Percentiles rank a stretch among this genome's conserved stretches.
Evolutionary conservation across 805 yeast genomes (phyloP).

Genomic region (Ogataea wickerhamii): DNA sequence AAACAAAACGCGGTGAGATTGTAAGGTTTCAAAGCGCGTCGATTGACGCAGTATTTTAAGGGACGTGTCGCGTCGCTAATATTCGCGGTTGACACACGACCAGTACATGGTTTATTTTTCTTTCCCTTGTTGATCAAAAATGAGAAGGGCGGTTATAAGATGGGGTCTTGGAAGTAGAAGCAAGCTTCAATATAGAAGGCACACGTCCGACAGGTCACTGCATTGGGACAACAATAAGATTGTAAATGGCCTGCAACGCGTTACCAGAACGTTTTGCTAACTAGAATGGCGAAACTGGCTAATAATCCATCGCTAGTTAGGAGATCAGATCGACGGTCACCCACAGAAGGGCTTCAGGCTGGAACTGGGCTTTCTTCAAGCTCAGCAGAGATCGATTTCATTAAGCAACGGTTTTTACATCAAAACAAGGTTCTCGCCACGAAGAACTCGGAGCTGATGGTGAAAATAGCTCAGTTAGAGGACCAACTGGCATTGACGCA

Average conservation of each 20-base stretch:
- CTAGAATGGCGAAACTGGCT: conserved; percentile 23
- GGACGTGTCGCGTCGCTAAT: neutral
- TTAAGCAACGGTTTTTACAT: conserved; percentile 29
- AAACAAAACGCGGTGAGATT: conserved; percentile 1
- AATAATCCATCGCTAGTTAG: conserved; percentile 12
- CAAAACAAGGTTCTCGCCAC: conserved; percentile 61
- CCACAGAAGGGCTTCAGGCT: conserved; percentile 3
- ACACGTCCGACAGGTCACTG: too few relatives aligned
- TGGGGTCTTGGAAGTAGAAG: too few relatives aligned
- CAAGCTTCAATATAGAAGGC: too few relatives aligned
- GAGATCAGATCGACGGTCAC: conserved; percentile 1
- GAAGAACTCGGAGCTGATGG: conserved; percentile 50
- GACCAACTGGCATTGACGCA: conserved; percentile 32
- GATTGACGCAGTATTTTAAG: neutral
- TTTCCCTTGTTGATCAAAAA: neutral
- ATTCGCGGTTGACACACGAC: neutral
- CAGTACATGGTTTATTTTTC: conserved; percentile 3
- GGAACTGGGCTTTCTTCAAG: conserved; percentile 11
- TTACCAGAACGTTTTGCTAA: conserved; percentile 2
- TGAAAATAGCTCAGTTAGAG: conserved; percentile 52
- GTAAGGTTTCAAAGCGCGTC: neutral
- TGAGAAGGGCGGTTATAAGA: too few relatives aligned
- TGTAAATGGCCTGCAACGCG: neutral
- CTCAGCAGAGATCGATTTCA: conserved; percentile 13
- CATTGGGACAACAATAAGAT: too few relatives aligned